These are phyloP conservation scores for Marchantia polymorpha DNA, from an alignment of 225 moss, liverwort and hornwort genomes.

Conservation along the genomic window DNA sequence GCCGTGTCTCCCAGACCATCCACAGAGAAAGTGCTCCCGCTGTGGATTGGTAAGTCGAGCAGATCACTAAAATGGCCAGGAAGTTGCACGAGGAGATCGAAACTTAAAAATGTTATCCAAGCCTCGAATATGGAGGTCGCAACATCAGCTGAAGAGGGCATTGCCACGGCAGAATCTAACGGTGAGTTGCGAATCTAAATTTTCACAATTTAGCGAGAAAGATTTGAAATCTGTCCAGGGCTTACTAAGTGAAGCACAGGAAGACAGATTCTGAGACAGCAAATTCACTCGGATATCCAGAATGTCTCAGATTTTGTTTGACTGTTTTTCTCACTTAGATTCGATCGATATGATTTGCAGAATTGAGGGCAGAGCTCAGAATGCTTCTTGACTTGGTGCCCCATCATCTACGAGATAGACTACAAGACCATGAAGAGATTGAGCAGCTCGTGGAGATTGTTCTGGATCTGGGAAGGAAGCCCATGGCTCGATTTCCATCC, in stretches of 20 bases:
- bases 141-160: slow-evolving; percentile 2
- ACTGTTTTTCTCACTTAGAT: background rate
- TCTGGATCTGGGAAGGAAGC: slow-evolving; percentile 82
- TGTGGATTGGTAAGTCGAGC: background rate
- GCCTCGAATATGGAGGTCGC: background rate
- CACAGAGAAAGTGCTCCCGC: background rate
- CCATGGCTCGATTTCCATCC: slow-evolving; percentile 83
- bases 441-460: slow-evolving; percentile 76
- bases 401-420: slow-evolving; percentile 61
- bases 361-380: slow-evolving; percentile 59
- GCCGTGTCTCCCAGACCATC: background rate
- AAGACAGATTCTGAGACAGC: background rate
- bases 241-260: too few species aligned
- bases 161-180: background rate
- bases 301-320: background rate
- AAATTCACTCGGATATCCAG: background rate
- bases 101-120: background rate
- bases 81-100: background rate
- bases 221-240: too few species aligned
- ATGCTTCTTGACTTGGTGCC: slow-evolving; percentile 74
- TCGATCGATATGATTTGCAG: background rate
- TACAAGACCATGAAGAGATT: slow-evolving; percentile 66
- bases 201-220: background rate
- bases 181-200: background rate
- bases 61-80: background rate